phyloP scores from a whole-genome alignment of 2,329 filamentous ascomycete genomes.

The Lecanicillium sp. region DNA sequence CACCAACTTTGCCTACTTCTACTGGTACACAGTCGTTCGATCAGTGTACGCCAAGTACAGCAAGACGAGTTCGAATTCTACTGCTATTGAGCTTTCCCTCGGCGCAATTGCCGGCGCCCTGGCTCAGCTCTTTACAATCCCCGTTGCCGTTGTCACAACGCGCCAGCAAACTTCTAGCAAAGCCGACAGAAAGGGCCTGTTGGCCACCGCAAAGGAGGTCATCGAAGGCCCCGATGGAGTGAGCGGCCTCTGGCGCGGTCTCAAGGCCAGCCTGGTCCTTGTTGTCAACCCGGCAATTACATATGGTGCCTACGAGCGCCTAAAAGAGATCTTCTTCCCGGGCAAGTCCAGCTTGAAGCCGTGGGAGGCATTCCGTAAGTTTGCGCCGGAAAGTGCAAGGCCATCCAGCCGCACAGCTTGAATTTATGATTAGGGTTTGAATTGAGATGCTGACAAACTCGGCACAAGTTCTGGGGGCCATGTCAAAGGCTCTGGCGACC shows the following conservation, averaged over 20 bases:
- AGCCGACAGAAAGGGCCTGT: conserved; percentile 72
- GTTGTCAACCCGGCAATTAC: conserved; percentile 97
- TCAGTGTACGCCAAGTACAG: conserved; percentile 64
- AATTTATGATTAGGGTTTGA: neutral
- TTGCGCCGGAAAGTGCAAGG: no score
- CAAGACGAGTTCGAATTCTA: conserved; percentile 56
- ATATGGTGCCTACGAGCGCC: conserved; percentile 89
- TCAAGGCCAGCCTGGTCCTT: conserved; percentile 92
- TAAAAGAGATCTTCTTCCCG: conserved; percentile 71
- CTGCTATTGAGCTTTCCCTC: conserved; percentile 72
- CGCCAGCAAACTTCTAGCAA: conserved; percentile 90
- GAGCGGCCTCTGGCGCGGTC: conserved; percentile 82
- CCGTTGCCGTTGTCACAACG: conserved; percentile 90
- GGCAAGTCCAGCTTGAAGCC: conserved; percentile 68
- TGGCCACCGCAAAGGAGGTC: conserved; percentile 85
- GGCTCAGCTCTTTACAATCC: conserved; percentile 93
- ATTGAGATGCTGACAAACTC: conserved; percentile 1
- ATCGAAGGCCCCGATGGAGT: conserved; percentile 85
- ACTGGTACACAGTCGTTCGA: conserved; percentile 92
- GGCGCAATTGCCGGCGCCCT: conserved; percentile 84
- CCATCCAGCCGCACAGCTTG: neutral
- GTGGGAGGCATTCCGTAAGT: conserved; percentile 86
- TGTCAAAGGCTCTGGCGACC: conserved; percentile 89
- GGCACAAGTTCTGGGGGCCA: conserved; percentile 69
- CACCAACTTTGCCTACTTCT: conserved; percentile 99